Percentiles rank a stretch among this genome's conserved stretches.
Evolutionary conservation across 225 moss, liverwort and hornwort species (phyloP).

Genomic region (Sphagnum tenellum): DNA sequence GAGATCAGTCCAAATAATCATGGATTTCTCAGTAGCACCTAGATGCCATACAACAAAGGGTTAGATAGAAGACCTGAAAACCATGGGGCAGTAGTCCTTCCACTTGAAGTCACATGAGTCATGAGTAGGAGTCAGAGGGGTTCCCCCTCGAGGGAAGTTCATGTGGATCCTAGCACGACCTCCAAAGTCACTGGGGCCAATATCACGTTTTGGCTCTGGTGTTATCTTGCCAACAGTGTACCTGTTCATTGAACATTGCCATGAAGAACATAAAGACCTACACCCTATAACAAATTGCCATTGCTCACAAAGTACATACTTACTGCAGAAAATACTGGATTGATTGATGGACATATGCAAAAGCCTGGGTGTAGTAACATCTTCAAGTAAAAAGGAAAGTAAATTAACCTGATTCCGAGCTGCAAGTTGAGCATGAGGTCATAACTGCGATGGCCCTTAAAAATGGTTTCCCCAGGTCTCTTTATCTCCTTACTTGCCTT

Average conservation of each 20-base stretch:
- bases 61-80: conserved; percentile 62
- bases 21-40: too few species aligned
- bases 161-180: conserved; percentile 79
- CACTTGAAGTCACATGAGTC: conserved; percentile 91
- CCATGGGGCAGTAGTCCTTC: conserved; percentile 99
- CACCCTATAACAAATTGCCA: too few species aligned
- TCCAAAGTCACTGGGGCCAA: conserved; percentile 76
- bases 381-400: too few species aligned
- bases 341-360: too few species aligned
- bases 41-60: too few species aligned
- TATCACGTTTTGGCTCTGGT: conserved; percentile 80
- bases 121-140: conserved; percentile 83
- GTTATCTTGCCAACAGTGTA: conserved; percentile 95
- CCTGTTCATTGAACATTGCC: conserved; percentile 20
- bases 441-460: conserved; percentile 94
- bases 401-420: conserved; percentile 87
- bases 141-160: conserved; percentile 86
- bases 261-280: too few species aligned
- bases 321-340: too few species aligned
- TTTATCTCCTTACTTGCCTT: conserved; percentile 56
- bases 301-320: too few species aligned
- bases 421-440: conserved; percentile 98
- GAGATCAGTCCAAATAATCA: too few species aligned
- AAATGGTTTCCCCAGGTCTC: conserved; percentile 94
- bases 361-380: too few species aligned